Evolutionary conservation across 1,284 basidiomycete species (phyloP), one percentile per base, ranked within the genome.

Genomic region (Retiboletus fuscus): DNA sequence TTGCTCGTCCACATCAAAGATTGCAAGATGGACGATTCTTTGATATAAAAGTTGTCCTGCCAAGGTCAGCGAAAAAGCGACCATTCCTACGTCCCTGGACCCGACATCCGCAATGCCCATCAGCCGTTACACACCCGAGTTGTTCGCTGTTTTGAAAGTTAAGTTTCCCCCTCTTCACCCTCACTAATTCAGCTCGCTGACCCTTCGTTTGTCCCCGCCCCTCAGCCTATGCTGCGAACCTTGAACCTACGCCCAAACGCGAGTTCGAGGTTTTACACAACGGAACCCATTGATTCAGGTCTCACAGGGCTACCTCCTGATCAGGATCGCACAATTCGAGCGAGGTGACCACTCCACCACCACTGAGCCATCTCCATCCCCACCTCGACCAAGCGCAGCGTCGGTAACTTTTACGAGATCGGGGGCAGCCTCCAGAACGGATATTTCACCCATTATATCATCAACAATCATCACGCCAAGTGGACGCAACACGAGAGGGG

Each of bases 301-400:
- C 3, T 70, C 75, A 3, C 2, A 13, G 1, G 74, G 76, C 8
- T 43, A 67, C 53, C 76, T 77, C 20, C 77, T 73, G 16, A 77
- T 77, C 28, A 43, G 24, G 6, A 62, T 77, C 28, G 65, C 44
- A 1, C 75, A 79, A 26, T 77, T 79, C 69, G 18, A 28, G 43
- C 60, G 71, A 18, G 75, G 69, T 15, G 11, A 63, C 5, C 71
- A 61, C 13, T 1, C 61, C 3, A 60, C 39, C 55, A 69, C 28
- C 77, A 79, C 47, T 79, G 77, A 75, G 75, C 77, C n/a, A 77
- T 78, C 64, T 78, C 75, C 70, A 61, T 78, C 63, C 77, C 75
- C 3, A 78, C 75, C 11, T 78, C 77, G 10, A 61, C 65, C 8
- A n/a, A n/a, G 15, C 77, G 75, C 11, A 75, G 77, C 0, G 65